Evolutionary conservation across 2,329 filamentous ascomycete species (phyloP).

Genomic region (Cordyceps javanica): DNA sequence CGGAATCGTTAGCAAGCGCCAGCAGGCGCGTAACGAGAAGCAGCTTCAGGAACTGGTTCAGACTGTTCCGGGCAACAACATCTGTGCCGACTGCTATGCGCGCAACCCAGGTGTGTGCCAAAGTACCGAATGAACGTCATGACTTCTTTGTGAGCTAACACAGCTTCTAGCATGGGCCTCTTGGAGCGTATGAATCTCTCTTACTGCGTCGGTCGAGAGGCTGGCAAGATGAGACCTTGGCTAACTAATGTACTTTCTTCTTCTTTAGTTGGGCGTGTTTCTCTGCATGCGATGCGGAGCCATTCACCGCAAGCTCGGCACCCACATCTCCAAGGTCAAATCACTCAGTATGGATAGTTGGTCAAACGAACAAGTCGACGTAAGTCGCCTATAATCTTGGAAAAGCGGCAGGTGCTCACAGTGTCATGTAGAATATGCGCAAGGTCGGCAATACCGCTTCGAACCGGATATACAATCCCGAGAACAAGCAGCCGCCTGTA

Average conservation of each 20-base stretch:
- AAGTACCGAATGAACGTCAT: constrained; percentile 14
- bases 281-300: constrained; percentile 96
- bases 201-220: background rate
- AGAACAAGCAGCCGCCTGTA: constrained; percentile 73
- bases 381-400: constrained; percentile 37
- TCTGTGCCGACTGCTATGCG: constrained; percentile 87
- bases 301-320: constrained; percentile 92
- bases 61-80: constrained; percentile 77
- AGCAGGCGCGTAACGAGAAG: constrained; percentile 96
- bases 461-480: constrained; percentile 85
- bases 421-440: constrained; percentile 71
- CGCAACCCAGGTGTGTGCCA: constrained; percentile 73
- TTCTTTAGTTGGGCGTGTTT: constrained; percentile 76
- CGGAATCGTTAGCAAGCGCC: constrained; percentile 79
- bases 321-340: constrained; percentile 98
- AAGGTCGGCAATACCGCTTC: constrained; percentile 79
- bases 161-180: constrained; percentile 73
- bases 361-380: constrained; percentile 93
- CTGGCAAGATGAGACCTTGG: constrained; percentile 10
- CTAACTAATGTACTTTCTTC: constrained; percentile 14
- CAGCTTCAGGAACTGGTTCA: constrained; percentile 83
- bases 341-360: constrained; percentile 98
- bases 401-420: constrained; percentile 1
- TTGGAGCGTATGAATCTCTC: constrained; percentile 69
- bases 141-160: constrained; percentile 22